Conservation (phyloP, 257 asterid genomes). For the Solanum medicagineum region DNA sequence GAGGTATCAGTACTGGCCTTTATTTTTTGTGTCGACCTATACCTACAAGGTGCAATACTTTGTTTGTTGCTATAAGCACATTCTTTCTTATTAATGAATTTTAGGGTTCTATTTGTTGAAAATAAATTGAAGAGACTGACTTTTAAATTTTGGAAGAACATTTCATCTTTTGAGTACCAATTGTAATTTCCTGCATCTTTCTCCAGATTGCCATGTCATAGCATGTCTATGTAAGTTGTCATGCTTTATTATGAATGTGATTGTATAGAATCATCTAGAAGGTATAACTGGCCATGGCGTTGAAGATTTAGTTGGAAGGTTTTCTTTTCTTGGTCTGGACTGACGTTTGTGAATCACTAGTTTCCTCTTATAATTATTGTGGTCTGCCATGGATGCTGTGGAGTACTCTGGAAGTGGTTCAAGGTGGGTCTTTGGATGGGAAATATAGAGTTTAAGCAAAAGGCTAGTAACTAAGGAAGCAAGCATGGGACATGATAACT, state of each 20-base stretch:
- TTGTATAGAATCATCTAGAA: background rate
- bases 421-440: background rate
- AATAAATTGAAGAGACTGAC: background rate
- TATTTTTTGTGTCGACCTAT: background rate
- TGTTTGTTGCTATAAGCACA: background rate
- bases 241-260: background rate
- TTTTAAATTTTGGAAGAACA: background rate
- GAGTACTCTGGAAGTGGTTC: background rate
- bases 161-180: background rate
- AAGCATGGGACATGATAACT: background rate
- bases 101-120: background rate
- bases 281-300: background rate
- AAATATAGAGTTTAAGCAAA: background rate
- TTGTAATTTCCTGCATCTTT: background rate
- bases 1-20: conserved; percentile 34
- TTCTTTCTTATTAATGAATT: background rate
- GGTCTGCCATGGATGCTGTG: background rate
- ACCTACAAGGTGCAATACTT: background rate
- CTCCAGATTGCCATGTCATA: background rate
- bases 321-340: background rate
- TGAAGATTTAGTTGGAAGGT: background rate
- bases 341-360: background rate
- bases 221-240: background rate
- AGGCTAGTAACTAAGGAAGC: background rate
- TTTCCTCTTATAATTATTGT: background rate